Percentiles rank a stretch among this genome's conserved stretches.
These are phyloP conservation scores for Aspergillus felis DNA, from an alignment of 2,329 filamentous ascomycete species.

Conservation along the genomic window DNA sequence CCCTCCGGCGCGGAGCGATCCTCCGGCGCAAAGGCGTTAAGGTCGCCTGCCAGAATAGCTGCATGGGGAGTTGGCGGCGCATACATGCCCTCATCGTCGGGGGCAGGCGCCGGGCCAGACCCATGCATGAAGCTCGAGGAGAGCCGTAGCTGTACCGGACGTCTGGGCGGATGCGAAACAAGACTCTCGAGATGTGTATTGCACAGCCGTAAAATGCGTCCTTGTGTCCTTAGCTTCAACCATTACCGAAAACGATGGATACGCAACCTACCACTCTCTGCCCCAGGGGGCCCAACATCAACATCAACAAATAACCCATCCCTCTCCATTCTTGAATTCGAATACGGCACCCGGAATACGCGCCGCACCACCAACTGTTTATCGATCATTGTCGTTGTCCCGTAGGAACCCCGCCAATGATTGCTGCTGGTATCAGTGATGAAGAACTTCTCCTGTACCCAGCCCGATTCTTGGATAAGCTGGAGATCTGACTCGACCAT, in stretches of 20 bases:
- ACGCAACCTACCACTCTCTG: no score
- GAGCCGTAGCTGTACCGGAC: conserved; percentile 47
- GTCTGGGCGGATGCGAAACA: conserved; percentile 44
- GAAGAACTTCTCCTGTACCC: conserved; percentile 48
- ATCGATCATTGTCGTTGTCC: conserved; percentile 52
- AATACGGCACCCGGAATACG: conserved; percentile 52
- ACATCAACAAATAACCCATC: conserved; percentile 57
- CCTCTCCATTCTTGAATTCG: conserved; percentile 47
- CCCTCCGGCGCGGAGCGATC: conserved; percentile 48
- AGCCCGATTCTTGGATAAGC: conserved; percentile 42
- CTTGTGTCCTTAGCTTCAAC: background rate
- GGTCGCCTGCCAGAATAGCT: conserved; percentile 51
- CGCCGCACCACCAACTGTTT: conserved; percentile 40
- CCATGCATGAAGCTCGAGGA: conserved; percentile 44
- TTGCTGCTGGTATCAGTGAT: conserved; percentile 45
- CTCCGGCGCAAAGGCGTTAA: conserved; percentile 57
- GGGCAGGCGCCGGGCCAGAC: background rate
- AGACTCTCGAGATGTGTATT: conserved; percentile 58
- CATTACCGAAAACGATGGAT: no score
- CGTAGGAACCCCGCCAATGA: conserved; percentile 49
- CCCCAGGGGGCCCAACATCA: background rate
- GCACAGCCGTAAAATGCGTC: conserved; percentile 46
- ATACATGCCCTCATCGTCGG: background rate
- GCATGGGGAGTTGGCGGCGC: conserved; percentile 32
- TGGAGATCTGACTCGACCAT: conserved; percentile 46